Evolutionary conservation across 2,329 filamentous ascomycete genomes (phyloP).

Genomic region (Colletotrichum paranaense): DNA sequence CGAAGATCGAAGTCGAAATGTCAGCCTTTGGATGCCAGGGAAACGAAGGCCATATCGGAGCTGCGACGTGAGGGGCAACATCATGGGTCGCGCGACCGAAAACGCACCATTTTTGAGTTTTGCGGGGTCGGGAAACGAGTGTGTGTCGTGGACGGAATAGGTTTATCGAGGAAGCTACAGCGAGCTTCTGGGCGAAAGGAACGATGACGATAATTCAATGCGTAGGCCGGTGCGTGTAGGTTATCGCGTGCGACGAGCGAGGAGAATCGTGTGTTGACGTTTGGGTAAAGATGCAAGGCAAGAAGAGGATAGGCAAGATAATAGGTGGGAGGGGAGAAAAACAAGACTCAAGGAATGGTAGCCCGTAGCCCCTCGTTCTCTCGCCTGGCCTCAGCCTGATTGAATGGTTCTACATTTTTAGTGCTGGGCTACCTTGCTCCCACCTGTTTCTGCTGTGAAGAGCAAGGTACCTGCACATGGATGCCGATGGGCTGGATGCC

Average conservation of each 20-base stretch:
- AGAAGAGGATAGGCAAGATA: background rate
- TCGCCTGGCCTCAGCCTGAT: slow-evolving; percentile 29
- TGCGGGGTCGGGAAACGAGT: slow-evolving; percentile 1
- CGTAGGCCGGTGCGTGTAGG: background rate
- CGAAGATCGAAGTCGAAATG: background rate
- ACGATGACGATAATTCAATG: background rate
- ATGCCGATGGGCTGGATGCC: slow-evolving; percentile 14
- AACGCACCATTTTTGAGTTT: slow-evolving; percentile 34
- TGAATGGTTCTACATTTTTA: slow-evolving; percentile 8
- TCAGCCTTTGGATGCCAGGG: background rate
- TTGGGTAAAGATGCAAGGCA: background rate
- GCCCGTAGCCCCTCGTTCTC: slow-evolving; percentile 27
- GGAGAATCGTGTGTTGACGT: background rate
- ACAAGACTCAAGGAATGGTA: slow-evolving; percentile 2
- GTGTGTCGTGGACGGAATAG: background rate
- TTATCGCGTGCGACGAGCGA: background rate
- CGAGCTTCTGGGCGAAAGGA: background rate
- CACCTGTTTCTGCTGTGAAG: slow-evolving; percentile 7
- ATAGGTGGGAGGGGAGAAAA: slow-evolving; percentile 15
- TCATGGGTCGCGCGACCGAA: background rate
- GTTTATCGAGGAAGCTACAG: background rate
- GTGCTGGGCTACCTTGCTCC: slow-evolving; percentile 10
- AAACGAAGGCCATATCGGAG: slow-evolving; percentile 2
- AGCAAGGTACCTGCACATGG: background rate
- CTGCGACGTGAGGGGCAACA: slow-evolving; percentile 5